Evolutionary conservation across 1,284 basidiomycete species (phyloP).

Genomic region (Schizophyllum commune): DNA sequence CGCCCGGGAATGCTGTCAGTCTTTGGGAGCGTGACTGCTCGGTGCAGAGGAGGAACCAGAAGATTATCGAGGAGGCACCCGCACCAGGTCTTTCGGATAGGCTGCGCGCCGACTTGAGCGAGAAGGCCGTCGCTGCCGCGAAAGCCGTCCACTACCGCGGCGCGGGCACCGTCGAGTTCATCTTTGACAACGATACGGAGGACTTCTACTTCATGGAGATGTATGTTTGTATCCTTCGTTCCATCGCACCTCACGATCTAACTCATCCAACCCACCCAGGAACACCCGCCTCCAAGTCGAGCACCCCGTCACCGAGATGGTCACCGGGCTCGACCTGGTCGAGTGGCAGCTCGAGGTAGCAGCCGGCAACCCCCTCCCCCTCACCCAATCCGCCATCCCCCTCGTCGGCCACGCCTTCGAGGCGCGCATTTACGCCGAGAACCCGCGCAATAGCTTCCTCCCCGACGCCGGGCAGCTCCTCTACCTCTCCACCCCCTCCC

Average conservation of each 20-base stretch:
- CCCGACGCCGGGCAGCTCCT: constrained; percentile 83
- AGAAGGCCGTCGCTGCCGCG: constrained; percentile 87
- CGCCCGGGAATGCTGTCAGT: constrained; percentile 69
- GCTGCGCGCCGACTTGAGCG: constrained; percentile 73
- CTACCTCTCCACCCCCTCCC: constrained; percentile 70
- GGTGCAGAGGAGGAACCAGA: constrained; percentile 90
- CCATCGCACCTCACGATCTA: not conserved
- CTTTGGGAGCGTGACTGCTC: constrained; percentile 94
- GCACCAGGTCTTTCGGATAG: constrained; percentile 79
- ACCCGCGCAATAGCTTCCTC: constrained; percentile 88
- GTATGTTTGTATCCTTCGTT: constrained; percentile 32
- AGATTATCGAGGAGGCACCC: constrained; percentile 94
- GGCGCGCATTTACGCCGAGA: constrained; percentile 95
- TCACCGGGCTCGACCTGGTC: constrained; percentile 87
- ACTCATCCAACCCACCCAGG: constrained; percentile 37
- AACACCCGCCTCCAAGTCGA: constrained; percentile 92
- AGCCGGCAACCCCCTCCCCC: constrained; percentile 78
- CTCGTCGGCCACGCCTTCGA: constrained; percentile 91
- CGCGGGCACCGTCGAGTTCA: constrained; percentile 91
- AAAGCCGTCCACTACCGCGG: constrained; percentile 87
- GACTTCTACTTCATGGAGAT: constrained; percentile 94
- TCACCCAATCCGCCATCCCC: constrained; percentile 70
- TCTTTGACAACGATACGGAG: constrained; percentile 82
- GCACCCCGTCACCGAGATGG: constrained; percentile 94
- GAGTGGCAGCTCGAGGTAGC: constrained; percentile 93